These are phyloP conservation scores for Uromyces viciae-fabae DNA, from an alignment of 1,284 basidiomycete genomes.

Conservation along the genomic window DNA sequence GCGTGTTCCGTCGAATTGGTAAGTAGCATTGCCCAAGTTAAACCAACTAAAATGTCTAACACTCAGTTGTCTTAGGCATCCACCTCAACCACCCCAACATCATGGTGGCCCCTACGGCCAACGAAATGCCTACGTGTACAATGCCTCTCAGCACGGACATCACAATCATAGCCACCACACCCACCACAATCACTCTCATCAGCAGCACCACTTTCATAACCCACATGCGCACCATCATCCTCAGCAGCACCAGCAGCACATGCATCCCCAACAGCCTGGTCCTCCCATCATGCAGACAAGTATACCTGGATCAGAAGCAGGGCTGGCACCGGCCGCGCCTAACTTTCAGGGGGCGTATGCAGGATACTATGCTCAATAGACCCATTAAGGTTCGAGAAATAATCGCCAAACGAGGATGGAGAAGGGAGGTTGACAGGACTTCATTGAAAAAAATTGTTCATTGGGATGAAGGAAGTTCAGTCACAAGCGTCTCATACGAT, in stretches of 20 bases:
- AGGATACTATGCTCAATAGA: slow-evolving; percentile 42
- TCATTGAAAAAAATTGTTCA: neutral
- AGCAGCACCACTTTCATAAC: slow-evolving; percentile 31
- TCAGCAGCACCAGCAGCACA: slow-evolving; percentile 34
- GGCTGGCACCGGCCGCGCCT: slow-evolving; percentile 25
- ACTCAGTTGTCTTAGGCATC: slow-evolving; percentile 35
- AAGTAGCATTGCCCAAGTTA: neutral
- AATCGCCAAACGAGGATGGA: neutral
- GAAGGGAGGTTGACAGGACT: neutral
- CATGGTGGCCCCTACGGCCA: slow-evolving; percentile 33
- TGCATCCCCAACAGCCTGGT: slow-evolving; percentile 27
- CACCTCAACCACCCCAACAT: slow-evolving; percentile 42
- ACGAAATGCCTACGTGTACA: slow-evolving; percentile 29
- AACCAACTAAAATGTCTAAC: neutral
- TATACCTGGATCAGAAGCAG: neutral
- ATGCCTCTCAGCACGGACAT: slow-evolving; percentile 26
- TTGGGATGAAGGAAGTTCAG: neutral
- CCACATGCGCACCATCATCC: slow-evolving; percentile 29
- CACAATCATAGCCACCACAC: slow-evolving; percentile 30
- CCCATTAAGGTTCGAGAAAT: neutral
- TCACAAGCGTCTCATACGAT: neutral
- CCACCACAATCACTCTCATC: slow-evolving; percentile 26
- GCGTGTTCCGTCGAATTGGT: slow-evolving; percentile 43
- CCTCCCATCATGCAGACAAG: slow-evolving; percentile 6
- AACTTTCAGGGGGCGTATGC: slow-evolving; percentile 34